These are phyloP conservation scores for Talaromyces sp. DNA, from an alignment of 2,329 filamentous ascomycete genomes.

Conservation along the genomic window DNA sequence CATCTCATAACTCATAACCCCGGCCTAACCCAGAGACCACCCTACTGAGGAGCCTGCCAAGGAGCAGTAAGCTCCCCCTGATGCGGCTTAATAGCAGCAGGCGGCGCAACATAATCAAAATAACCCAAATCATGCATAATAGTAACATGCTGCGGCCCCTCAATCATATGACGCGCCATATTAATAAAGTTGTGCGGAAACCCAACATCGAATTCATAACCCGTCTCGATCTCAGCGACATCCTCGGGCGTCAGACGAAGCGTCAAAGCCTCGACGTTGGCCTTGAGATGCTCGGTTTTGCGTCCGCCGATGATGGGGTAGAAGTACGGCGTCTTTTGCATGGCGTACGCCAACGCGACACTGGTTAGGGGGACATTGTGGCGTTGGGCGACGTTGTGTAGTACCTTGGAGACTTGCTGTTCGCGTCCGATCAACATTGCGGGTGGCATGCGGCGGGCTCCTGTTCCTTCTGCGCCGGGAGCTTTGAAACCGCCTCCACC, in stretches of 20 bases:
- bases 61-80: conserved; percentile 25
- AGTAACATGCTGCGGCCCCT: conserved; percentile 8
- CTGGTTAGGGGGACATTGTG: conserved; percentile 25
- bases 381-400: conserved; percentile 25
- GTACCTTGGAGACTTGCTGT: conserved; percentile 10
- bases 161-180: not conserved
- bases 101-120: conserved; percentile 17
- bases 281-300: conserved; percentile 53
- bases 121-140: conserved; percentile 4
- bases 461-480: not conserved
- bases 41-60: not conserved
- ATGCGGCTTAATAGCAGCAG: conserved; percentile 6
- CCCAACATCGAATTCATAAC: conserved; percentile 53
- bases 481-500: conserved; percentile 52
- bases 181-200: conserved; percentile 16
- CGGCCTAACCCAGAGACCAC: no score
- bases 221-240: conserved; percentile 55
- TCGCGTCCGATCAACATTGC: conserved; percentile 13
- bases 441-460: conserved; percentile 26
- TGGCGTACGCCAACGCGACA: conserved; percentile 25
- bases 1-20: not conserved
- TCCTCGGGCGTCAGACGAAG: conserved; percentile 55
- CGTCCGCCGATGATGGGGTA: conserved; percentile 56
- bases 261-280: conserved; percentile 57
- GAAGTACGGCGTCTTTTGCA: conserved; percentile 52